Base-by-base conservation (phyloP, 2,329 filamentous ascomycete species). In the Aspergillus glaucus region DNA sequence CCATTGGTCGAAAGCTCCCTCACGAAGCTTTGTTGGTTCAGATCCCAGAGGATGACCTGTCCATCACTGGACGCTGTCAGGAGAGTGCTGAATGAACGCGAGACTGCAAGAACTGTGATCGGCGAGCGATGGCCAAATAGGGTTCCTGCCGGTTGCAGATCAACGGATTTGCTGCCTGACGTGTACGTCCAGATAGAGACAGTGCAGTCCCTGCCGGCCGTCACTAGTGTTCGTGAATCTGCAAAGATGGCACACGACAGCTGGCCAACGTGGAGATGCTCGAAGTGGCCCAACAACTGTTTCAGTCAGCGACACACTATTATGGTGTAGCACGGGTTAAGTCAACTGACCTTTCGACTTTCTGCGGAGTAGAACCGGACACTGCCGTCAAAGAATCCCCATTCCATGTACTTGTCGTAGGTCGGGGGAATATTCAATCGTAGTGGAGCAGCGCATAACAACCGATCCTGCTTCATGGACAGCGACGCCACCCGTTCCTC, bases 301-400 rank as follows among this genome's bases (percentile, higher is more conserved):
- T 30, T 5, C 8, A 9, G 24, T 55, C 26, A 50, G 52, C 32
- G 15, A 42, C 21, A 30, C 5, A 12, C 3, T 28, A 9, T 30
- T 10, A 6, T 9, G n/a, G 34, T 12, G 9, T 12, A 19, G 2
- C n/a, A 34, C 14, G 22, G 5, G 14, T 6, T 4, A 12, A 2
- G 28, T 32, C 19, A 40, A 24, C 24, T 44, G 70, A 82, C 78
- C 72, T 88, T 91, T 62, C 88, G 85, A 50, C 82, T 88, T 56
- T 95, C 89, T 43, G 86, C 84, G 48, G 86, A 82, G 71, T 88
- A 95, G 75, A 98, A 97, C 3, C 93, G 86, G 24, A 98, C 80
- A 57, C 88, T 94, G 58, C 88, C 88, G 67, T 98, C 93, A 0
- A 88, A 87, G 60, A 94, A 97, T 1, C 92, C 92, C 92, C 92